Conservation (phyloP, 1,139 yeast species). For the Yamadazyma songkhlaensis region DNA sequence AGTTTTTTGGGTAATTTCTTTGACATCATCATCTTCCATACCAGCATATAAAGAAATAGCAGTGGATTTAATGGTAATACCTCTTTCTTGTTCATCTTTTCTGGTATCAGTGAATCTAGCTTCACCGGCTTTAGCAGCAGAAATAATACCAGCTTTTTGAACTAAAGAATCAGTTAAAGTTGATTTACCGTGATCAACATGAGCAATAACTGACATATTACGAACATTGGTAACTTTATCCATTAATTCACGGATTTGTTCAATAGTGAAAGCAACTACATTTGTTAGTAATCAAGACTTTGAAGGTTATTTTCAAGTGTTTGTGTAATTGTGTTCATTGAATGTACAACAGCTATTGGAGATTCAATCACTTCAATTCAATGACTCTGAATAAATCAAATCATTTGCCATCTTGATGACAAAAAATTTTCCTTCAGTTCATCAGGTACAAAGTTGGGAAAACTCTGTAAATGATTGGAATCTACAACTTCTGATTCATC, state of each 20-base stretch:
- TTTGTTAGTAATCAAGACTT: neutral
- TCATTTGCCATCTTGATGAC: too few species aligned
- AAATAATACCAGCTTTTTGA: constrained; percentile 98
- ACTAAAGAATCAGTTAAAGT: constrained; percentile 98
- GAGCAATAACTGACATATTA: constrained; percentile 99
- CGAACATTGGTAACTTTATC: constrained; percentile 99
- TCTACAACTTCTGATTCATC: too few species aligned
- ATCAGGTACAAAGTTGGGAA: too few species aligned
- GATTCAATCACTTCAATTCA: too few species aligned
- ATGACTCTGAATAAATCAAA: too few species aligned
- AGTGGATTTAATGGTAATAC: constrained; percentile 98
- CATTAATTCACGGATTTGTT: constrained; percentile 98
- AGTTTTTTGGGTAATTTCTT: constrained; percentile 95
- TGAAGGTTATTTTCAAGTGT: too few species aligned
- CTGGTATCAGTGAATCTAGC: constrained; percentile 99
- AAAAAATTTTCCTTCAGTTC: too few species aligned
- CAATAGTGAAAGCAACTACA: constrained; percentile 71
- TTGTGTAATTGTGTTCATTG: too few species aligned
- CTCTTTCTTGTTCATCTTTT: constrained; percentile 99
- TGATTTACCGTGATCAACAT: constrained; percentile 99
- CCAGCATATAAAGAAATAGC: constrained; percentile 95
- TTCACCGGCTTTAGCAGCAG: constrained; percentile 99
- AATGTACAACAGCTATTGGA: too few species aligned
- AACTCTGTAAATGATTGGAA: too few species aligned
- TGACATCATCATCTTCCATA: constrained; percentile 85